Conservation (phyloP, 768 basidiomycete genomes). For the Boletus edulis region DNA sequence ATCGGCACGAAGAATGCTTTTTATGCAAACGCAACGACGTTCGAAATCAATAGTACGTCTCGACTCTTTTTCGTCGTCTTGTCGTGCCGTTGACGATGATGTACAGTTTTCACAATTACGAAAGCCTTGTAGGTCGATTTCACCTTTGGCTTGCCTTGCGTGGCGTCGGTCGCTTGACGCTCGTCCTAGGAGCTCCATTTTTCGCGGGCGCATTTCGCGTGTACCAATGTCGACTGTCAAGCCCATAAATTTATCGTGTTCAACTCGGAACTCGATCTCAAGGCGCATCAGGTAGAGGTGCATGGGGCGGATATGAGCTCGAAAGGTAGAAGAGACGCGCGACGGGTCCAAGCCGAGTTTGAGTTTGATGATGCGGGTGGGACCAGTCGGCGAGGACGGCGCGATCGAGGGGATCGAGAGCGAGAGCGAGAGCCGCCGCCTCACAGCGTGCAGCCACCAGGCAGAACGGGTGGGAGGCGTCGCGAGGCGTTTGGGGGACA, state of each 20-base stretch:
- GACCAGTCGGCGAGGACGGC: slow-evolving; percentile 43
- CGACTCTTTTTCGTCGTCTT: not conserved
- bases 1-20: slow-evolving; percentile 95
- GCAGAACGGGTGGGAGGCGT: slow-evolving; percentile 40
- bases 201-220: slow-evolving; percentile 73
- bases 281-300: slow-evolving; percentile 86
- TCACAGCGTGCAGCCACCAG: slow-evolving; percentile 21
- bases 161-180: slow-evolving; percentile 1
- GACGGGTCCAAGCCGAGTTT: slow-evolving; percentile 63
- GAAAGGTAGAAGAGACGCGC: slow-evolving; percentile 64
- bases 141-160: not conserved
- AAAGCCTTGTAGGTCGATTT: slow-evolving; percentile 56
- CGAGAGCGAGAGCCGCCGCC: slow-evolving; percentile 43
- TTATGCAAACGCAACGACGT: slow-evolving; percentile 83
- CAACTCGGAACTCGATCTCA: slow-evolving; percentile 78
- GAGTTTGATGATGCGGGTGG: slow-evolving; percentile 62
- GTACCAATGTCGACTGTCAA: slow-evolving; percentile 68
- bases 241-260: slow-evolving; percentile 96
- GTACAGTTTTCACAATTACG: slow-evolving; percentile 73
- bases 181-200: slow-evolving; percentile 68
- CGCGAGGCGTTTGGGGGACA: slow-evolving; percentile 62
- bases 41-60: slow-evolving; percentile 80
- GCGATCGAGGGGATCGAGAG: slow-evolving; percentile 50
- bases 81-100: not conserved
- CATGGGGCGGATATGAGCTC: slow-evolving; percentile 75